Base-by-base conservation (phyloP, 2,329 filamentous ascomycete genomes). In the Macrophomina tecta region DNA sequence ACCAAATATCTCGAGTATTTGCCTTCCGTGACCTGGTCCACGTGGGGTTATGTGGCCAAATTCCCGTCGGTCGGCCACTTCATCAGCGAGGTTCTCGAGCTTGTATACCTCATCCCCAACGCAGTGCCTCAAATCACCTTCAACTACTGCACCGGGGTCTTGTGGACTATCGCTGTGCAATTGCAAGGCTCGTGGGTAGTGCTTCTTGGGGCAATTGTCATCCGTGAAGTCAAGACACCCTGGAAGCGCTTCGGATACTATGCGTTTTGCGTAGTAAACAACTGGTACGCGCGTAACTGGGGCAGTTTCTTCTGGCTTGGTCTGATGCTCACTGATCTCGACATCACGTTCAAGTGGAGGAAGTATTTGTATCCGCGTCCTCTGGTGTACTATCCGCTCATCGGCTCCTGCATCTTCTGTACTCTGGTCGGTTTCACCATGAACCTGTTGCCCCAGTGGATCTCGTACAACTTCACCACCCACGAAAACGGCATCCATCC, bases 151-250 rank as follows among this genome's bases (percentile, higher is more conserved):
- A 82, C 82, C 0, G 82, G 82, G 72, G 82, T 84, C 5, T 75
- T 84, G 1, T 84, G 82, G 82, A 83, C 82, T 3, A 82, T 84
- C 38, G 81, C 82, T 0, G 81, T 84, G 0, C 81, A 83, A 69
- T 74, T 84, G 1, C 82, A 84, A 69, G 81, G 79, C 45, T 77
- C 81, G 2, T 84, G 82, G 78, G 73, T 80, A n/a, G 77, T 80
- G 2, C 71, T 84, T 2, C 71, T 81, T 9, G 81, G 76, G 28
- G 75, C 77, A 5, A 76, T 84, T 34, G 73, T 84, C 28, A 75
- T 84, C 38, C 77, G 76, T 45, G 80, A 83, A 63, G 78, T 82
- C 72, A 82, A 80, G 69, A 81, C 73, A 0, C 77, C 80, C 0
- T 82, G 78, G 79, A 84, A 84, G 72, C 79, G 82, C n/a, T 79